These are phyloP conservation scores for Mimosa bimucronata DNA, from an alignment of 306 rosid species.

Conservation along the genomic window DNA sequence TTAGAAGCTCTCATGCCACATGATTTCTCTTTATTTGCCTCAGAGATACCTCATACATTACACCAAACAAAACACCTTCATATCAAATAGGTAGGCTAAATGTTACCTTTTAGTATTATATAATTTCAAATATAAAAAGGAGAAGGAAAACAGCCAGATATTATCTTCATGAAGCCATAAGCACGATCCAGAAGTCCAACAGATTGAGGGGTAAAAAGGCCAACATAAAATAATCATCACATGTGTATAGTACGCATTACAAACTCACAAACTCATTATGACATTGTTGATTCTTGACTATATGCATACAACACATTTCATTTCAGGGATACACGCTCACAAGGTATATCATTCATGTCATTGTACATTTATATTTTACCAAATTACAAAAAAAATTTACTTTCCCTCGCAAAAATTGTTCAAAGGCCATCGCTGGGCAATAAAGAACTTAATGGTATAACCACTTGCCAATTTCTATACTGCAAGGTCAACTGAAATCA, in stretches of 20 bases:
- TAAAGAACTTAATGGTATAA: slow-evolving; percentile 5
- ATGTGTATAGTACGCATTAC: neutral
- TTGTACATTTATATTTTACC: slow-evolving; percentile 22
- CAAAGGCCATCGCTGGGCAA: slow-evolving; percentile 16
- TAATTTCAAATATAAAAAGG: slow-evolving; percentile 3
- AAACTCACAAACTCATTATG: neutral
- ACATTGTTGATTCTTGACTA: slow-evolving; percentile 20
- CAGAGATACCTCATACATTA: neutral
- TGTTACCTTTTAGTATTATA: neutral
- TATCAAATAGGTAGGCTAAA: neutral
- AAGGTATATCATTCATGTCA: slow-evolving; percentile 16
- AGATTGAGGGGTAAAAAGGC: slow-evolving; percentile 11
- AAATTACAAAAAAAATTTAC: neutral
- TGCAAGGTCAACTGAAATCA: neutral
- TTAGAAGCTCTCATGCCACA: slow-evolving; percentile 6
- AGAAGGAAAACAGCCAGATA: neutral
- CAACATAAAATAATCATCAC: slow-evolving; percentile 7
- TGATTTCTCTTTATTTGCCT: slow-evolving; percentile 2
- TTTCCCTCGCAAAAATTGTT: neutral
- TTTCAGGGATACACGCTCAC: slow-evolving; percentile 20
- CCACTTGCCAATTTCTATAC: slow-evolving; percentile 12
- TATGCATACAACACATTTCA: slow-evolving; percentile 20
- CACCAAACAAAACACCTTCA: slow-evolving; percentile 27
- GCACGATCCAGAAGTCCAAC: slow-evolving; percentile 18
- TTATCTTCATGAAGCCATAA: slow-evolving; percentile 6